phyloP scores from a whole-genome alignment of 192 early-diverging fungal species.

The Chytriomyces confervae region DNA sequence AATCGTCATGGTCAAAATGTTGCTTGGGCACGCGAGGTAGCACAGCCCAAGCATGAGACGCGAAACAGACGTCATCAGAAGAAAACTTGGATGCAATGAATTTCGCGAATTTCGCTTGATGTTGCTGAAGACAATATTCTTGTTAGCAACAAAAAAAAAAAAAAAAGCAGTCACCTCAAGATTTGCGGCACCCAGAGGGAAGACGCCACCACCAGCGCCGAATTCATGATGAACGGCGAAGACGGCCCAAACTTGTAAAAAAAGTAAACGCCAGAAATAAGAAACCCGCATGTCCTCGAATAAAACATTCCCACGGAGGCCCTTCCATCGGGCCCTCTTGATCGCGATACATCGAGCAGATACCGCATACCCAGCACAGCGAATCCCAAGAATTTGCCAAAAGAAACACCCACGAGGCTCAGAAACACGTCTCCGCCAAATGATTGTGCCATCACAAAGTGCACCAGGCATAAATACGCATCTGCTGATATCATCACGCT shows the following conservation, averaged over 20 bases:
- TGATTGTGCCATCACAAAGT: constrained; percentile 14
- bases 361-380: constrained; percentile 77
- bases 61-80: constrained; percentile 62
- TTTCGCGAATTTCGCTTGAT: constrained; percentile 66
- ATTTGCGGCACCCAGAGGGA: constrained; percentile 88
- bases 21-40: constrained; percentile 63
- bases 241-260: constrained; percentile 64
- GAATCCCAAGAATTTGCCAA: constrained; percentile 70
- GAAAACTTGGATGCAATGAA: constrained; percentile 61
- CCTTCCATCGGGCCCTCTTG: constrained; percentile 60
- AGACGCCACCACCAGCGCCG: constrained; percentile 56
- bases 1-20: constrained; percentile 48
- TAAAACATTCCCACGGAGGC: constrained; percentile 56
- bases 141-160: not conserved
- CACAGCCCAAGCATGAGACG: constrained; percentile 68
- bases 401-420: constrained; percentile 63
- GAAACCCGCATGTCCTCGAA: constrained; percentile 63
- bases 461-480: constrained; percentile 22
- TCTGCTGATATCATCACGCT: constrained; percentile 9
- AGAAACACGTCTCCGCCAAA: constrained; percentile 56
- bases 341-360: constrained; percentile 69
- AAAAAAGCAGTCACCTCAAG: constrained; percentile 34
- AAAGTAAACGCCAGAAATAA: constrained; percentile 65
- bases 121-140: constrained; percentile 49
- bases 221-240: constrained; percentile 51